These are phyloP conservation scores for Trichoderma gamsii DNA, from an alignment of 495 filamentous ascomycete genomes.

Conservation along the genomic window DNA sequence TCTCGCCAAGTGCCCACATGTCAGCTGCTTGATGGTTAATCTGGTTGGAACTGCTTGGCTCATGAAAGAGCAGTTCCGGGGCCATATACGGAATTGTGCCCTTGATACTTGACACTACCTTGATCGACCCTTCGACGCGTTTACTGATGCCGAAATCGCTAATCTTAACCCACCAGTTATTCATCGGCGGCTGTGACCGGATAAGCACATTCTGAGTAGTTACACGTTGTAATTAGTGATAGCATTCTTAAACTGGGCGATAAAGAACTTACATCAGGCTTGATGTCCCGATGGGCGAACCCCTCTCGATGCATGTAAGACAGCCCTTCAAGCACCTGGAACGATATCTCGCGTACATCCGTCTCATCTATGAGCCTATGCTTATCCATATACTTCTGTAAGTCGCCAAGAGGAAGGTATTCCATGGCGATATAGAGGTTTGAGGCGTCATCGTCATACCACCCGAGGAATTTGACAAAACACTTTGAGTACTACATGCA, in stretches of 20 bases:
- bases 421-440: conserved; percentile 39
- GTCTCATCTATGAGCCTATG: conserved; percentile 27
- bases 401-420: conserved; percentile 33
- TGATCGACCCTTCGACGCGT: conserved; percentile 25
- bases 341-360: conserved; percentile 32
- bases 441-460: conserved; percentile 30
- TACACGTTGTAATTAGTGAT: not conserved
- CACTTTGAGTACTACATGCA: conserved; percentile 17
- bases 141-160: conserved; percentile 45
- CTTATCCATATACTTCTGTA: conserved; percentile 25
- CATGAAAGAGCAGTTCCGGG: conserved; percentile 29
- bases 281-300: conserved; percentile 46
- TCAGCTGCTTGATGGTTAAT: conserved; percentile 16
- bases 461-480: conserved; percentile 34
- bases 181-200: conserved; percentile 13
- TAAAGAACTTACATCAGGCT: conserved; percentile 36
- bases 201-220: conserved; percentile 18
- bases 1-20: conserved; percentile 20
- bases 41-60: not conserved
- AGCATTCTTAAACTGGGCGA: not conserved
- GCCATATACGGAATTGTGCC: conserved; percentile 34
- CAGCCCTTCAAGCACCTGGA: conserved; percentile 42
- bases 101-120: conserved; percentile 23
- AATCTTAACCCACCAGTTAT: conserved; percentile 40
- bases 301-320: conserved; percentile 41